Percentiles rank a stretch among this genome's conserved stretches.
Evolutionary conservation across 495 filamentous ascomycete species (phyloP).

Genomic region (Hypoxylon fragiforme): DNA sequence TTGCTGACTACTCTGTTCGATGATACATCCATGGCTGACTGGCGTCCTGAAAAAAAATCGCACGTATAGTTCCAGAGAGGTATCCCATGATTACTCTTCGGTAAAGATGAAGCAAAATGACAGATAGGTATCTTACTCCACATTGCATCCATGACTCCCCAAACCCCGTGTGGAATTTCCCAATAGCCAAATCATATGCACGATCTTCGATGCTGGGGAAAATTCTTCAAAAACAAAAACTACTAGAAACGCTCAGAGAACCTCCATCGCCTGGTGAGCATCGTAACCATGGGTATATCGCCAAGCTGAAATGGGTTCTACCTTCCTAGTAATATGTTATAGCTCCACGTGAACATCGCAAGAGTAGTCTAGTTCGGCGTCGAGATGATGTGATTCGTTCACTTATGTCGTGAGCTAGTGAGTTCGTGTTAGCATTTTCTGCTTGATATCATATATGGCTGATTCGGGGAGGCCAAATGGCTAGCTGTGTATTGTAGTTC

Average conservation of each 20-base stretch:
- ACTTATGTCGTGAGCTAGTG: constrained; percentile 3
- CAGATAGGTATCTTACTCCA: too few species aligned
- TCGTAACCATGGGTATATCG: too few species aligned
- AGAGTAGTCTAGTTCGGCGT: not conserved
- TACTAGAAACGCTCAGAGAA: too few species aligned
- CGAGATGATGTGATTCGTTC: constrained; percentile 2
- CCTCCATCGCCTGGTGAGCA: too few species aligned
- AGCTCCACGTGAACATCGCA: not conserved
- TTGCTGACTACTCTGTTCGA: not conserved
- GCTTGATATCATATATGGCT: constrained; percentile 3
- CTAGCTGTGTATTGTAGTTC: constrained; percentile 3
- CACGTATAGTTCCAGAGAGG: too few species aligned
- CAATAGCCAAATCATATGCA: not conserved
- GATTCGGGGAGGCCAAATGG: not conserved
- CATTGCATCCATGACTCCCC: not conserved
- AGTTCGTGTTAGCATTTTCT: constrained; percentile 2
- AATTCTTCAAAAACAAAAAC: too few species aligned
- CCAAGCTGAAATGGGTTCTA: too few species aligned
- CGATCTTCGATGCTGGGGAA: not conserved
- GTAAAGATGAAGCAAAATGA: too few species aligned
- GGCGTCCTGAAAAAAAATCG: too few species aligned
- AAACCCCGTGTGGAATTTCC: not conserved
- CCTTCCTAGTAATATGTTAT: too few species aligned
- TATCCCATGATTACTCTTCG: too few species aligned
- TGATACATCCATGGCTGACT: too few species aligned